phyloP scores from a whole-genome alignment of 805 yeast genomes.

The Schwanniomyces occidentalis region DNA sequence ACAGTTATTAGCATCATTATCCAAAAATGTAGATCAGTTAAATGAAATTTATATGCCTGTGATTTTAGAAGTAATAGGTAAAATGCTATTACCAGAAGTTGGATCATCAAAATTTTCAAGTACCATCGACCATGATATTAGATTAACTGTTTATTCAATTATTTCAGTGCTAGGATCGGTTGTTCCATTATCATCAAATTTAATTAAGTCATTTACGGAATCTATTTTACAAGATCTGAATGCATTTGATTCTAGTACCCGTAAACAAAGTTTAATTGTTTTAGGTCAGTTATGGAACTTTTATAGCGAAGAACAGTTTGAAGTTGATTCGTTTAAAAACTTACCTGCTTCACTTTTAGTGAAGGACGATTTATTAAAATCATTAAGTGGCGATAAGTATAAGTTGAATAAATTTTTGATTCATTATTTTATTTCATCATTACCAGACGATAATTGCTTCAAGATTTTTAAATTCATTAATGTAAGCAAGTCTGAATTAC shows the following conservation, averaged over 20 bases:
- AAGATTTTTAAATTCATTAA: conserved; percentile 24
- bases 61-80: conserved; percentile 58
- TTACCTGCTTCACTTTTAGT: conserved; percentile 9
- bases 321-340: conserved; percentile 18
- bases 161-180: conserved; percentile 77
- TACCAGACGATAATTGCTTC: conserved; percentile 19
- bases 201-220: conserved; percentile 32
- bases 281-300: conserved; percentile 42
- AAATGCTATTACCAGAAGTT: conserved; percentile 40
- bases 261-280: conserved; percentile 37
- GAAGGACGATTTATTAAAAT: conserved; percentile 7
- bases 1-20: conserved; percentile 64
- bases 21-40: conserved; percentile 44
- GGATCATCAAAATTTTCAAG: conserved; percentile 4
- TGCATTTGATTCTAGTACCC: conserved; percentile 18
- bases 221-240: conserved; percentile 28
- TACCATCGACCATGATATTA: conserved; percentile 49
- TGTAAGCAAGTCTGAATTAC: conserved; percentile 12
- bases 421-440: conserved; percentile 26
- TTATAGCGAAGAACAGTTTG: conserved; percentile 8
- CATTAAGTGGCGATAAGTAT: conserved; percentile 25
- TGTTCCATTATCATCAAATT: conserved; percentile 49
- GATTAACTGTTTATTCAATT: conserved; percentile 81
- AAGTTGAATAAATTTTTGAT: conserved; percentile 31
- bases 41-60: conserved; percentile 52